Base-by-base conservation (phyloP, 129 eudicot species). In the Centrapalus pauciflorus region DNA sequence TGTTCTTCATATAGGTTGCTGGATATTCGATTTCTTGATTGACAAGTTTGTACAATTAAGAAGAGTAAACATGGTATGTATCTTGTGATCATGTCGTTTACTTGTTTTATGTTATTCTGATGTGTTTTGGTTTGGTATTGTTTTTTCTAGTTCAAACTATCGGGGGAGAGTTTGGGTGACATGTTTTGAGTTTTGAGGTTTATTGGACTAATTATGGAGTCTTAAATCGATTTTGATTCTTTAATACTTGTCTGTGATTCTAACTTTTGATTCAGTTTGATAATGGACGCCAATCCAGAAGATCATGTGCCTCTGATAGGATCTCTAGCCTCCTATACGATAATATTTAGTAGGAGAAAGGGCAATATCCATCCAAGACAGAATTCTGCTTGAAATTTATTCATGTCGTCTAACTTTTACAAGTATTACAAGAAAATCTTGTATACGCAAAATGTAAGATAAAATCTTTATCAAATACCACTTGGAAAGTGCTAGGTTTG, bases 21-120 rank as follows among this genome's bases (percentile, higher is more conserved):
- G 55, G 54, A 61, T 23, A 33, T 48, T 61, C 51, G 61, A 28
- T 28, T 67, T 51, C 60, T 51, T 33, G 48, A 5, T 51, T 17
- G 2, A 5, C 46, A 66, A 66, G 46, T 51, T 59, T 49, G 34
- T 37, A 48, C 55, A 11, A 25, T n/a, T 49, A 34, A 49, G 69
- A 71, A 33, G 52, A 33, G 35, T 46, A 46, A 60, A 71, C 62
- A 72, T 72, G 77, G 77, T 72, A 61, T 32, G 59, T 23, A 46
- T 48, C 61, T 50, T 21, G 17, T 45, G 6, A 64, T 45, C 43
- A 16, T 29, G 11, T 21, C 20, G 7, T 33, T 30, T 58, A 7
- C 57, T 58, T 13, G 13, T 71, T n/a, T 21, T n/a, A 48, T 61
- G 30, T 23, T 35, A 4, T 61, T 71, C 61, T 67, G 38, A 71